Evolutionary conservation across 306 rosid genomes (phyloP), one percentile per base, ranked within the genome.

Genomic region (Canavalia ensiformis): DNA sequence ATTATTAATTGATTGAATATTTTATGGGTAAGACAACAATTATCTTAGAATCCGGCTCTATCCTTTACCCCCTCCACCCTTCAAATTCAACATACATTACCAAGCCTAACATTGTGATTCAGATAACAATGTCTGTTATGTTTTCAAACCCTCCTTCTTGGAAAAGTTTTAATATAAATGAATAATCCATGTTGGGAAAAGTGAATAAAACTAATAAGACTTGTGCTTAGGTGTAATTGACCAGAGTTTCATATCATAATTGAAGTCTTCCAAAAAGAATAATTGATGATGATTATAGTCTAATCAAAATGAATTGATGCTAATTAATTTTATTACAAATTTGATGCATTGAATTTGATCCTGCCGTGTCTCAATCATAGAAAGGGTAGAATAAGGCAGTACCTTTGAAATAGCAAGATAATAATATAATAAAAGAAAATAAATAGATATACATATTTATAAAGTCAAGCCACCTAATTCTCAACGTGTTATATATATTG

Each of bases 271-370:
- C 7, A 18, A 44, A 49, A 70, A 8, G 54, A 70, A 49, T 70
- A 30, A 30, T 34, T 33, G 54, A 33, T 12, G 3, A 34, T 34
- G 68, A 62, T 34, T 37, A 18, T 13, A 52, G 18, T 1, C 63
- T 34, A 4, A 34, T 60, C 44, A 60, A 60, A n/a, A 1, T 60
- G 42, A 62, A 62, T 2, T 33, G 0, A 67, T 44, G 34, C 52
- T 3, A 44, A 68, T 30, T 29, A 37, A 13, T 65, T 37, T 65
- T 31, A 41, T 35, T 39, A 65, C 33, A 8, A 72, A 45, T 72
- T 51, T 47, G 76, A 72, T 51, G 9, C 76, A 35, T n/a, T 69
- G 74, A 46, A 69, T 34, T 69, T 46, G 42, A 46, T 68, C 74
- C 28, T 2, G 28, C 56, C 78, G 18, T 74, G 68, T 74, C 68